phyloP scores from a whole-genome alignment of 179 eudicot genomes.

The Camellia oleifera region DNA sequence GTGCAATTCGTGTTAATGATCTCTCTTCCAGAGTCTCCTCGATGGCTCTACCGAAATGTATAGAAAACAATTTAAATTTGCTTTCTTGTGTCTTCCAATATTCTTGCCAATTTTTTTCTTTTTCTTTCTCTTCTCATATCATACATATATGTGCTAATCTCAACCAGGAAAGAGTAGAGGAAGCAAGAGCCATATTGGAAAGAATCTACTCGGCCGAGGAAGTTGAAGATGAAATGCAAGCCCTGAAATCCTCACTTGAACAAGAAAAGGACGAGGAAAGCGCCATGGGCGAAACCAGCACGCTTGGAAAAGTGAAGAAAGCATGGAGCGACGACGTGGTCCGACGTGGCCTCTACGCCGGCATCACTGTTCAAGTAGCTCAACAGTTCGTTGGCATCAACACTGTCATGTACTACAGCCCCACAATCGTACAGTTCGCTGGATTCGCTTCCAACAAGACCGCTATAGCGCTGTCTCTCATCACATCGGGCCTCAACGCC shows the following conservation, averaged over 20 bases:
- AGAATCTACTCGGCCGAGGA: constrained; percentile 23
- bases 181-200: constrained; percentile 21
- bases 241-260: constrained; percentile 18
- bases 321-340: constrained; percentile 14
- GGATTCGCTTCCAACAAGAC: constrained; percentile 30
- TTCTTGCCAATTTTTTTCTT: not conserved
- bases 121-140: not conserved
- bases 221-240: constrained; percentile 16
- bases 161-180: constrained; percentile 14
- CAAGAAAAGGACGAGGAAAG: constrained; percentile 12
- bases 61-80: too few relatives aligned
- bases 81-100: not conserved
- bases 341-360: constrained; percentile 25
- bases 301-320: constrained; percentile 2
- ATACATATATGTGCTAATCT: too few relatives aligned
- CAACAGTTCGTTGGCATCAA: constrained; percentile 28
- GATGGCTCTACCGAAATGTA: constrained; percentile 32
- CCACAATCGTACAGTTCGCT: constrained; percentile 29
- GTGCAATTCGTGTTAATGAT: constrained; percentile 28
- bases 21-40: constrained; percentile 31
- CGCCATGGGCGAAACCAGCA: constrained; percentile 9
- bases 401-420: constrained; percentile 24
- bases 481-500: constrained; percentile 37
- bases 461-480: constrained; percentile 27
- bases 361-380: constrained; percentile 23